Evolutionary conservation across 805 yeast genomes (phyloP), one percentile per base, ranked within the genome.

Genomic region (Grigorovia transvaalensis): DNA sequence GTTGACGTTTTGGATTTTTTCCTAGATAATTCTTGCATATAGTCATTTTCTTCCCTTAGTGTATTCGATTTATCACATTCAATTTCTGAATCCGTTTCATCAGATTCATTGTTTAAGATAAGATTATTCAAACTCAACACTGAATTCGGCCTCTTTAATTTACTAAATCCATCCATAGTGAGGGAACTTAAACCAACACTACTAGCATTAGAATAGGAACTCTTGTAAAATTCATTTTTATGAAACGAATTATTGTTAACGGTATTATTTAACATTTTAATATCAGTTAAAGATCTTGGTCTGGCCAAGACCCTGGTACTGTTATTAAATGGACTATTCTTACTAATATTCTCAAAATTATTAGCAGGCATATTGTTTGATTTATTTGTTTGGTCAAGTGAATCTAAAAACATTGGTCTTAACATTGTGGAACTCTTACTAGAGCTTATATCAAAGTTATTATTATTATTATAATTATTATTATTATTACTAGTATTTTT

Each of bases 1-100:
- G 66, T 64, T 0, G 63, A 53, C 1, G 66, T 57, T 47, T 59
- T 59, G 12, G 68, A 64, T 46, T 56, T 64, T 51, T 64, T 62
- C 44, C 65, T 59, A 7, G 62, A 52, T 20, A 54, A 55, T 41
- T 56, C 61, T 40, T 56, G 55, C 23, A 56, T 48, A n/a, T 55
- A 54, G 35, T 59, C 59, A 19, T 53, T 54, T 23, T 56, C 59
- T 19, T 54, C 50, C 42, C 56, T 55, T 9, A 55, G 53, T 27
- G 30, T 52, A 45, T 44, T 53, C 8, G 35, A 40, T 40, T 35
- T 52, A 43, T 45, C 49, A 20, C 7, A 29, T 8, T 17, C 30
- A 13, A 13, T 44, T 13, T 27, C 35, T 20, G 18, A 52, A 44
- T 52, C 53, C 17, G 49, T 51, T 13, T 48, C 57, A 45, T 59